These are phyloP conservation scores for Phytophthora pini DNA, from an alignment of 352 stramenopile species.

Conservation along the genomic window DNA sequence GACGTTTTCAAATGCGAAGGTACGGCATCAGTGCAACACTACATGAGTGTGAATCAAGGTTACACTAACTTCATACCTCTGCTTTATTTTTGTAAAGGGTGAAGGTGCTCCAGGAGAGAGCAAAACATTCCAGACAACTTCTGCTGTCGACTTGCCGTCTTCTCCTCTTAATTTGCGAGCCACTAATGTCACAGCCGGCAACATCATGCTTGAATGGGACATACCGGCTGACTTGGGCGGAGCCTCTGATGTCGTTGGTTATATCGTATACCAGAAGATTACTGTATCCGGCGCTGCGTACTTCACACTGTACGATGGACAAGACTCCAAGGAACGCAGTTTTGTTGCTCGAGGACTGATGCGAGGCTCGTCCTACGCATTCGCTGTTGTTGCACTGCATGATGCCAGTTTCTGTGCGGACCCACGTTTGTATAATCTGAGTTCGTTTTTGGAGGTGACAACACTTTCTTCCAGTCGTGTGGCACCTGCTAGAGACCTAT, in stretches of 20 bases:
- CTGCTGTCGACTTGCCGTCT: constrained; percentile 47
- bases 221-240: constrained; percentile 57
- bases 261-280: constrained; percentile 57
- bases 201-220: constrained; percentile 64
- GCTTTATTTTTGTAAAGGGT: constrained; percentile 32
- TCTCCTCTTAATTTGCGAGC: constrained; percentile 45
- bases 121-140: constrained; percentile 30
- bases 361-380: constrained; percentile 44
- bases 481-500: constrained; percentile 26
- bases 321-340: constrained; percentile 40
- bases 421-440: constrained; percentile 24
- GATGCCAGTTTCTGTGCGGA: constrained; percentile 57
- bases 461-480: constrained; percentile 48
- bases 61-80: neutral
- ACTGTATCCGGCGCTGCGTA: constrained; percentile 23
- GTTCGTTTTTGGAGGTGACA: constrained; percentile 34
- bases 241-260: constrained; percentile 44
- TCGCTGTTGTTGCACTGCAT: constrained; percentile 57
- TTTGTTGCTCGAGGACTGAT: constrained; percentile 37
- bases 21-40: constrained; percentile 16
- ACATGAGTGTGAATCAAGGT: no score
- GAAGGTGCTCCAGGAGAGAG: constrained; percentile 31
- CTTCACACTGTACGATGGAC: constrained; percentile 62
- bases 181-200: constrained; percentile 50
- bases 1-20: constrained; percentile 45